Evolutionary conservation across 768 basidiomycete genomes (phyloP).

Genomic region (Holtermanniella nyarrowii): DNA sequence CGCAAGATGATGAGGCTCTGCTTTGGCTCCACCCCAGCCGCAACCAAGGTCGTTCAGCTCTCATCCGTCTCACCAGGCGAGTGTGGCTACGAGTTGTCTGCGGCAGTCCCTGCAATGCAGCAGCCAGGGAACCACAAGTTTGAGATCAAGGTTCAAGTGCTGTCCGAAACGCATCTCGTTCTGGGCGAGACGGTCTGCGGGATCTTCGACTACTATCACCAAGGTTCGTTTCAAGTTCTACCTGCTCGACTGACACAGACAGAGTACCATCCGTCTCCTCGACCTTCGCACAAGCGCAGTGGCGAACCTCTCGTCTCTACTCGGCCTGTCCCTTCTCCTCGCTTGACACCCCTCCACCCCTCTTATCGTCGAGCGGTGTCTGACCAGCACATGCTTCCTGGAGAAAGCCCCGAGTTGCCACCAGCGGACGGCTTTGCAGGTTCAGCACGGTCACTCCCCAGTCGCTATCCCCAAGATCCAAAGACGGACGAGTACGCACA

Average conservation of each 20-base stretch:
- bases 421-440: constrained; percentile 12
- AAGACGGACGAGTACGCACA: no score
- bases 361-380: constrained; percentile 54
- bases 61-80: constrained; percentile 52
- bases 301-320: constrained; percentile 22
- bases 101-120: constrained; percentile 18
- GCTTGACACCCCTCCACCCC: not conserved
- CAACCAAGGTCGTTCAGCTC: constrained; percentile 52
- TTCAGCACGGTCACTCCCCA: constrained; percentile 8
- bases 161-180: constrained; percentile 17
- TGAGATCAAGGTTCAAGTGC: constrained; percentile 25
- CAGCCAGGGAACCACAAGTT: constrained; percentile 44
- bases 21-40: constrained; percentile 57
- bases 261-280: not conserved
- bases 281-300: constrained; percentile 23
- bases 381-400: constrained; percentile 5
- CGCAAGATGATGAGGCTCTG: constrained; percentile 64
- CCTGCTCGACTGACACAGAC: constrained; percentile 2
- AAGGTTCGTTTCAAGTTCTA: constrained; percentile 12
- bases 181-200: constrained; percentile 21
- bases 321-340: constrained; percentile 16
- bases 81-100: constrained; percentile 37
- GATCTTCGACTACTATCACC: constrained; percentile 17
- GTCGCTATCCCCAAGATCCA: not conserved
- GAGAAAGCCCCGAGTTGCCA: constrained; percentile 18